These are phyloP conservation scores for Vigna angularis DNA, from an alignment of 306 rosid species.

Conservation along the genomic window DNA sequence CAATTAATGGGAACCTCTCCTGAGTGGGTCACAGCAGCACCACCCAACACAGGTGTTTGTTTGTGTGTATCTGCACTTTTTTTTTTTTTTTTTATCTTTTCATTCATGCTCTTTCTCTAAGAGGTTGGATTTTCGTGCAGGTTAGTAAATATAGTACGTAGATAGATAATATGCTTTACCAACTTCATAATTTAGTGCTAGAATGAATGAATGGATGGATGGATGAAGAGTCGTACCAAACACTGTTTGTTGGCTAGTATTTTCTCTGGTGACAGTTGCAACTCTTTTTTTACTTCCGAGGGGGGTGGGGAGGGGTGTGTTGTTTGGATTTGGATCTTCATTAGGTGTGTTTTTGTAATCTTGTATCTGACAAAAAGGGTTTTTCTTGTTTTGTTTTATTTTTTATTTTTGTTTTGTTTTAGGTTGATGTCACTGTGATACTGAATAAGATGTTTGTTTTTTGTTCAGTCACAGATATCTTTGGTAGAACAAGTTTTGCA, in stretches of 20 bases:
- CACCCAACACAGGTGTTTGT: constrained; percentile 32
- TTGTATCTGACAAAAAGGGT: constrained; percentile 33
- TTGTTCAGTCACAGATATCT: constrained; percentile 40
- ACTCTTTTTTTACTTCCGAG: background rate
- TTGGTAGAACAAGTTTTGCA: constrained; percentile 28
- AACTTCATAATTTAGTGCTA: constrained; percentile 27
- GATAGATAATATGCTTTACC: constrained; percentile 16
- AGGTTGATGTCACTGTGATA: constrained; percentile 14
- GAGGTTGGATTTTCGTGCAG: constrained; percentile 41
- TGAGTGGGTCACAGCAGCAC: constrained; percentile 42
- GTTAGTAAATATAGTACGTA: constrained; percentile 22
- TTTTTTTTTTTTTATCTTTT: background rate
- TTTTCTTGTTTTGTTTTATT: background rate
- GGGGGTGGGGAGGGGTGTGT: background rate
- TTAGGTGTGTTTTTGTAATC: constrained; percentile 37
- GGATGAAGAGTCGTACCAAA: constrained; percentile 5
- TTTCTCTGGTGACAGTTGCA: constrained; percentile 21
- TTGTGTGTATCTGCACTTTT: constrained; percentile 22
- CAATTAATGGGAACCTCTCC: constrained; percentile 44
- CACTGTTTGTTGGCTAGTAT: constrained; percentile 28
- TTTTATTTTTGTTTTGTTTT: background rate
- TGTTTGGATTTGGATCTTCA: constrained; percentile 38
- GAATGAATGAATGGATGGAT: constrained; percentile 37
- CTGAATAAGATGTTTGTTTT: constrained; percentile 37
- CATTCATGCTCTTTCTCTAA: background rate